A percentile compares a stretch with the other conserved stretches of the same genome.
Evolutionary conservation across 371 early-diverging fungal genomes (phyloP).

Genomic region (Mucor piriformis): DNA sequence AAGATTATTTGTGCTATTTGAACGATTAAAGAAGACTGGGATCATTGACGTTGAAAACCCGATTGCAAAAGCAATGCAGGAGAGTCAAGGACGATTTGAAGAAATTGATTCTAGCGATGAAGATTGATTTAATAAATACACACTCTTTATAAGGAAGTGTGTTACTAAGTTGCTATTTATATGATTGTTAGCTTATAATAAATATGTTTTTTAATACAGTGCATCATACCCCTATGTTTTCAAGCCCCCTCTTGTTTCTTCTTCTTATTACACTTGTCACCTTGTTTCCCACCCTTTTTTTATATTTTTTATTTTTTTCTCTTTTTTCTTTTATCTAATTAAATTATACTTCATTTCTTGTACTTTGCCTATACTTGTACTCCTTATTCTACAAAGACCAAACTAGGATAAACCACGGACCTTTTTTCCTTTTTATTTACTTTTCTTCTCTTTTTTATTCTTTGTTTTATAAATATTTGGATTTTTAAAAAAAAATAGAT

Average conservation of each 20-base stretch:
- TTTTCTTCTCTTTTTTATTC: constrained; percentile 1
- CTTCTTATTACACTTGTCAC: not conserved
- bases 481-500: constrained; percentile 1
- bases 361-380: no score
- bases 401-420: constrained; percentile 13
- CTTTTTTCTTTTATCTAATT: not conserved
- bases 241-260: not conserved
- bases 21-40: constrained; percentile 89
- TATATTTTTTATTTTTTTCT: constrained; percentile 2
- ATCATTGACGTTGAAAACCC: constrained; percentile 78
- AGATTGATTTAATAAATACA: constrained; percentile 10
- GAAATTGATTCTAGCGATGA: constrained; percentile 26
- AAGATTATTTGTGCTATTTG: constrained; percentile 89
- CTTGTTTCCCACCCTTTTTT: constrained; percentile 1
- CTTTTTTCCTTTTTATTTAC: not conserved
- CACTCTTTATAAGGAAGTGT: not conserved
- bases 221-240: constrained; percentile 2
- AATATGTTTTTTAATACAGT: not conserved
- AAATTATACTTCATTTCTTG: not conserved
- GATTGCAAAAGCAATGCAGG: constrained; percentile 57
- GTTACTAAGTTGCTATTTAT: not conserved
- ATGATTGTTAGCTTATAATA: not conserved
- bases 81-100: constrained; percentile 34
- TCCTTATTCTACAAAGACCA: constrained; percentile 8
- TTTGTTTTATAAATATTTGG: not conserved